Conservation (phyloP, 257 asterid species). For the Haberlea rhodopensis region DNA sequence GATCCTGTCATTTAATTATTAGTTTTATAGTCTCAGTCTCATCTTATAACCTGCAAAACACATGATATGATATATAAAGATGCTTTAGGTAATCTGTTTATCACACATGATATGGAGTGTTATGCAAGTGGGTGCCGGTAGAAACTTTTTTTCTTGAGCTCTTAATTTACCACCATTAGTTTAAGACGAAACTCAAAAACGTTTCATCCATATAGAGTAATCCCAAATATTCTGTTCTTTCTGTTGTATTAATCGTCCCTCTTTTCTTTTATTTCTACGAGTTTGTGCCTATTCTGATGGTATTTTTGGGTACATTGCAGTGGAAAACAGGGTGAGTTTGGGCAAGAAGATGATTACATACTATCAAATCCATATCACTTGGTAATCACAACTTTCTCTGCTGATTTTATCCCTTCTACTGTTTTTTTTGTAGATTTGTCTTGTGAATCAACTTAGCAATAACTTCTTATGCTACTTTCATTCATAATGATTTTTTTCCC, state of each 20-base stretch:
- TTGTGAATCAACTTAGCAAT: not conserved
- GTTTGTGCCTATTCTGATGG: slow-evolving; percentile 20
- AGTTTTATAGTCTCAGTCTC: slow-evolving; percentile 14
- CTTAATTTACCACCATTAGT: not conserved
- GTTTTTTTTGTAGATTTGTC: slow-evolving; percentile 3
- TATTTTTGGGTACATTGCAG: slow-evolving; percentile 46
- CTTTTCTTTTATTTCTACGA: slow-evolving; percentile 4
- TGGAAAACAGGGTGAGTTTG: slow-evolving; percentile 79
- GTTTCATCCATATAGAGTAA: not conserved
- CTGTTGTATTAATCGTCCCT: not conserved
- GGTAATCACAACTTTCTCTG: slow-evolving; percentile 48
- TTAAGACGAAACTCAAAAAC: not conserved
- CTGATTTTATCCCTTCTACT: slow-evolving; percentile 15
- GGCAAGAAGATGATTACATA: slow-evolving; percentile 83
- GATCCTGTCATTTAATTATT: not conserved
- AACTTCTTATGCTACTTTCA: slow-evolving; percentile 4
- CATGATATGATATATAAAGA: slow-evolving; percentile 8
- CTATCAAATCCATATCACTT: slow-evolving; percentile 92
- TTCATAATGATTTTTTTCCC: not conserved
- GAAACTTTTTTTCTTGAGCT: not conserved
- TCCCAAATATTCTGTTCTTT: slow-evolving; percentile 8
- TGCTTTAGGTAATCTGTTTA: not conserved
- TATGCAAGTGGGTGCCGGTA: too few relatives aligned
- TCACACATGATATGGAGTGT: not conserved
- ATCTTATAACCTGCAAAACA: slow-evolving; percentile 1